Percentiles rank a stretch among this genome's conserved stretches.
Conservation (phyloP, 208 protist genomes). For the Trypanosoma platydactyli region DNA sequence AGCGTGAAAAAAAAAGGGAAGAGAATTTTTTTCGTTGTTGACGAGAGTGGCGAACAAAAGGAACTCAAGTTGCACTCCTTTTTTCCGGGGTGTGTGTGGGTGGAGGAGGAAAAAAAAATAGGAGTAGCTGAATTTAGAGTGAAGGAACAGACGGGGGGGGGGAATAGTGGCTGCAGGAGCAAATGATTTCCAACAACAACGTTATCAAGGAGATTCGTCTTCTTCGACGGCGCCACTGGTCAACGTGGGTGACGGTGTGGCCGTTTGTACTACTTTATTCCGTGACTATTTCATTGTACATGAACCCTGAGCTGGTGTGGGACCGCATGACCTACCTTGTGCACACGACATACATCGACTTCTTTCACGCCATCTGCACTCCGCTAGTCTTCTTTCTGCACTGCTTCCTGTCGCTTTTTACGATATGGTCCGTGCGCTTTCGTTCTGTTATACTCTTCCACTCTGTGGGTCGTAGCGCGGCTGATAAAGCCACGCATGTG, state of each 20-base stretch:
- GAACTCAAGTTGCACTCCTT: no score
- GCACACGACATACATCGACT: constrained; percentile 89
- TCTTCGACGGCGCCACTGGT: constrained; percentile 65
- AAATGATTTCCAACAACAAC: constrained; percentile 67
- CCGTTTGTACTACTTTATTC: constrained; percentile 81
- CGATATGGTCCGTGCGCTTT: constrained; percentile 88
- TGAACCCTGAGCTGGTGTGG: constrained; percentile 85
- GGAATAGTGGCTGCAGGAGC: constrained; percentile 1
- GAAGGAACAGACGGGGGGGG: constrained; percentile 7
- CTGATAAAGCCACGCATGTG: constrained; percentile 63
- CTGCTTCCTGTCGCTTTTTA: constrained; percentile 87
- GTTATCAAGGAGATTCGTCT: constrained; percentile 72
- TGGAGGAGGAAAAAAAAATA: constrained; percentile 1
- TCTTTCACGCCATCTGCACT: constrained; percentile 85
- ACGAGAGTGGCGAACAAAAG: not conserved
- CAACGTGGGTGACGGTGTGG: constrained; percentile 83
- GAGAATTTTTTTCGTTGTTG: no score
- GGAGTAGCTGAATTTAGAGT: not conserved
- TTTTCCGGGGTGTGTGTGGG: no score
- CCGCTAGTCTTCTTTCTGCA: constrained; percentile 83
- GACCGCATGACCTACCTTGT: constrained; percentile 86
- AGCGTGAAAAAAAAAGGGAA: not conserved
- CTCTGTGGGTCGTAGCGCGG: constrained; percentile 38
- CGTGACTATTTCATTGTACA: constrained; percentile 53
- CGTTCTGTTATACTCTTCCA: constrained; percentile 66